Conservation (phyloP, 2,329 filamentous ascomycete genomes). For the Ophiostoma quercus region DNA sequence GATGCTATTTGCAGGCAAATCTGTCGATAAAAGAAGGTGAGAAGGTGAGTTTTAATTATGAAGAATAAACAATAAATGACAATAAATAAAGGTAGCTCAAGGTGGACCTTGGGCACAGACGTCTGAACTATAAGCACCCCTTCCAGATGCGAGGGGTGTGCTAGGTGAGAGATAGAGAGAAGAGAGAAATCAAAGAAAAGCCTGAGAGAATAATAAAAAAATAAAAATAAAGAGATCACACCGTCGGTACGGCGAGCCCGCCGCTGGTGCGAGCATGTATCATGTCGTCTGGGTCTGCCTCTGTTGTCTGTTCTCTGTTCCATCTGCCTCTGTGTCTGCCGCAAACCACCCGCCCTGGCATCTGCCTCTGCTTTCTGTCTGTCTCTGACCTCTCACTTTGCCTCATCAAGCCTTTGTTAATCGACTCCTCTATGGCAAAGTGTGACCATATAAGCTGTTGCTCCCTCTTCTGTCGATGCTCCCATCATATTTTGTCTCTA, state of each 20-base stretch:
- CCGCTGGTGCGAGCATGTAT: conserved; percentile 22
- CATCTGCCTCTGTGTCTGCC: not conserved
- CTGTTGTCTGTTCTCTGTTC: not conserved
- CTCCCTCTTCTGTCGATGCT: conserved; percentile 10
- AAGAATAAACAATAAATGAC: too few species aligned
- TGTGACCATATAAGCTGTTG: conserved; percentile 22
- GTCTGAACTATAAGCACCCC: conserved; percentile 1
- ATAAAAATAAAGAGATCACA: not conserved
- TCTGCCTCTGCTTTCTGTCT: not conserved
- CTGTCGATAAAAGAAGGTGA: not conserved
- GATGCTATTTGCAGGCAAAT: not conserved
- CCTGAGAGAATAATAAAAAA: not conserved
- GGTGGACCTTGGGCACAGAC: conserved; percentile 21
- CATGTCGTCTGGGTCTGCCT: conserved; percentile 8
- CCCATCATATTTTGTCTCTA: conserved; percentile 10
- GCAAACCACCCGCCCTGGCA: too few species aligned
- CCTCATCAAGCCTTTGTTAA: not conserved
- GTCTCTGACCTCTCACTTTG: not conserved
- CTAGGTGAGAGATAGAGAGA: not conserved
- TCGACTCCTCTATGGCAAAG: not conserved
- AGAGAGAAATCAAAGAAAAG: not conserved
- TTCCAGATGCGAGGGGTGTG: conserved; percentile 10
- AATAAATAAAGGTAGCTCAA: conserved; percentile 15
- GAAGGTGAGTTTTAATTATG: not conserved
- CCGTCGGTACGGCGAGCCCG: conserved; percentile 18